Evolutionary conservation across 768 basidiomycete genomes (phyloP).

Genomic region (Cystofilobasidium bisporidii): DNA sequence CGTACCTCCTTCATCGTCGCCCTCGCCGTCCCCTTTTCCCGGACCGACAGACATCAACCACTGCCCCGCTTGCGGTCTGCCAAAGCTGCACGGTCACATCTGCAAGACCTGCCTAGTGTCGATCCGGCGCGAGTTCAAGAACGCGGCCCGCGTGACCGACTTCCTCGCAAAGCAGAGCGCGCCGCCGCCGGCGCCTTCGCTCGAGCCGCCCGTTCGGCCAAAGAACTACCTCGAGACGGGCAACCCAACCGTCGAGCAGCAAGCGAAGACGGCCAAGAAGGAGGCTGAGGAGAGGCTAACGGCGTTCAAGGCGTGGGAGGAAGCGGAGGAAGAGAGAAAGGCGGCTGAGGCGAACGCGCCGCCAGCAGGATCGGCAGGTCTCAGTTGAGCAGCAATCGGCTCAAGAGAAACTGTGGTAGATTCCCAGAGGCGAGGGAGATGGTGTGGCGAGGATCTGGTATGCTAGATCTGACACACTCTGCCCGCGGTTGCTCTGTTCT

Average conservation of each 20-base stretch:
- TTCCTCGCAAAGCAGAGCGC: neutral
- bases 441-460: no score
- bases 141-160: neutral
- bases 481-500: no score
- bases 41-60: slow-evolving; percentile 62
- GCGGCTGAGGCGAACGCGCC: no score
- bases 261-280: no score
- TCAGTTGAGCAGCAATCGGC: no score
- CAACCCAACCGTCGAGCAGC: neutral
- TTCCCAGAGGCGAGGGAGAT: no score
- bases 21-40: neutral
- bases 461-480: no score
- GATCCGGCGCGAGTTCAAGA: slow-evolving; percentile 46
- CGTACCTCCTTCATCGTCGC: neutral
- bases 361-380: no score
- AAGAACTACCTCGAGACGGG: slow-evolving; percentile 7
- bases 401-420: no score
- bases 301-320: no score
- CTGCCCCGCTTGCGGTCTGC: slow-evolving; percentile 78
- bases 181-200: neutral
- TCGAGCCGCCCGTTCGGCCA: neutral
- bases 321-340: no score
- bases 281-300: no score
- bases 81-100: slow-evolving; percentile 80
- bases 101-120: slow-evolving; percentile 72